Evolutionary conservation across 1,139 yeast genomes (phyloP).

Genomic region (Candida gigantensis): DNA sequence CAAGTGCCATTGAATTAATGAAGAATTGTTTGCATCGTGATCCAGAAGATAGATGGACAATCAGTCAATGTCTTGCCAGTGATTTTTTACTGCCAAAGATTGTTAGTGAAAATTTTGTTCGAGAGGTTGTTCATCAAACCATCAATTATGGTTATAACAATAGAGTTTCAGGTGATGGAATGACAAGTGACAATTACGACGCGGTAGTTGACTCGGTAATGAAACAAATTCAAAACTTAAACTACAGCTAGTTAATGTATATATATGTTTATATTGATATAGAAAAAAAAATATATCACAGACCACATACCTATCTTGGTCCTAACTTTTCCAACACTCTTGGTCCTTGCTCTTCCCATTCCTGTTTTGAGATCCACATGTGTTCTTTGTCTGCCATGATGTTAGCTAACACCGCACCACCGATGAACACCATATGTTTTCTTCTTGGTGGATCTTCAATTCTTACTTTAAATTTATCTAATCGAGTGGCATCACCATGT

Average conservation of each 20-base stretch:
- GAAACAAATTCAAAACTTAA: constrained; percentile 40
- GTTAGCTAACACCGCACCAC: constrained; percentile 97
- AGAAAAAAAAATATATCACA: constrained; percentile 6
- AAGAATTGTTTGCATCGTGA: constrained; percentile 71
- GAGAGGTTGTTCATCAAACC: constrained; percentile 75
- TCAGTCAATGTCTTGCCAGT: constrained; percentile 55
- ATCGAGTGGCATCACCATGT: constrained; percentile 81
- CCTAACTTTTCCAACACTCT: constrained; percentile 85
- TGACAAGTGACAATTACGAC: constrained; percentile 43
- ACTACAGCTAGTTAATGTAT: constrained; percentile 25
- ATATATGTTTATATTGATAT: not conserved
- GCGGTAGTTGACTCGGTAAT: constrained; percentile 43
- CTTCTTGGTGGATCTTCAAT: constrained; percentile 99
- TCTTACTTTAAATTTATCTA: constrained; percentile 90
- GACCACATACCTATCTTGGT: constrained; percentile 59
- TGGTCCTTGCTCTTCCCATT: constrained; percentile 97
- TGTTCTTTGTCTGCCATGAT: constrained; percentile 98
- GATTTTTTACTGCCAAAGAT: constrained; percentile 74
- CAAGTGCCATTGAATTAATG: constrained; percentile 70
- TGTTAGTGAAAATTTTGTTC: constrained; percentile 65
- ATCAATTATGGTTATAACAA: constrained; percentile 62
- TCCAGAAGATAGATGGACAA: constrained; percentile 69
- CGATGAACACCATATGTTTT: constrained; percentile 97
- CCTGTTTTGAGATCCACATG: constrained; percentile 95
- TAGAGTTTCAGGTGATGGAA: constrained; percentile 35